These are phyloP conservation scores for Stachybotrys chartarum DNA, from an alignment of 2,329 filamentous ascomycete genomes.

Conservation along the genomic window DNA sequence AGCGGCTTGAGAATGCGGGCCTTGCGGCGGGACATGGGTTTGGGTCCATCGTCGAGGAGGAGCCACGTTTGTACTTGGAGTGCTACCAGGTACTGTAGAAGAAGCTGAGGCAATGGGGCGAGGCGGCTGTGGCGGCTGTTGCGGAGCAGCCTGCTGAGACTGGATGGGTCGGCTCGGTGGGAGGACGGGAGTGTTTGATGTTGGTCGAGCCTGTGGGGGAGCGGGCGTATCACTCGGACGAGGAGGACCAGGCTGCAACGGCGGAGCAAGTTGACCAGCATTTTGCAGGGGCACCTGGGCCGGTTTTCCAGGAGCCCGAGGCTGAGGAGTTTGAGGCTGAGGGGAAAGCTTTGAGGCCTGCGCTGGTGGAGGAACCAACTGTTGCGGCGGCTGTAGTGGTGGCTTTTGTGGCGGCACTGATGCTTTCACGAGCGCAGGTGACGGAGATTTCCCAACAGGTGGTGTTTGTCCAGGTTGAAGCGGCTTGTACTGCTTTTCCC, in stretches of 20 bases:
- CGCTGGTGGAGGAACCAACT: conserved; percentile 2
- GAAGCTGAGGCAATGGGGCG: conserved; percentile 23
- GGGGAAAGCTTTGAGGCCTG: conserved; percentile 8
- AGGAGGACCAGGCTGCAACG: conserved; percentile 25
- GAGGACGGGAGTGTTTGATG: conserved; percentile 24
- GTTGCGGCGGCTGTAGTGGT: conserved; percentile 9
- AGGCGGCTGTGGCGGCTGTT: conserved; percentile 7
- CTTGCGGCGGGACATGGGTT: conserved; percentile 17
- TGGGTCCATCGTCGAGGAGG: conserved; percentile 28
- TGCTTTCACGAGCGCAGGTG: conserved; percentile 9
- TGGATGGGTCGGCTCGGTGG: conserved; percentile 26
- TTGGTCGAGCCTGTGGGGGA: conserved; percentile 18
- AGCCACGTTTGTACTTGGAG: conserved; percentile 11
- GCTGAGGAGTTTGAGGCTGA: conserved; percentile 6
- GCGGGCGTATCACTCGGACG: conserved; percentile 12
- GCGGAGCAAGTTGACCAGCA: conserved; percentile 25
- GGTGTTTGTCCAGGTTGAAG: conserved; percentile 16
- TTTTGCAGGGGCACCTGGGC: conserved; percentile 27
- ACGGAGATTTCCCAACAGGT: not conserved
- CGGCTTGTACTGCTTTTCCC: conserved; percentile 35
- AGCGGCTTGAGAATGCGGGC: conserved; percentile 14
- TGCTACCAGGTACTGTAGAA: conserved; percentile 15
- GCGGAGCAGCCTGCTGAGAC: conserved; percentile 14
- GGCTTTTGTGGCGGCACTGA: conserved; percentile 6
- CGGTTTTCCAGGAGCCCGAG: conserved; percentile 16